These are phyloP conservation scores for Colletotrichum godetiae DNA, from an alignment of 2,329 filamentous ascomycete genomes.

Conservation along the genomic window DNA sequence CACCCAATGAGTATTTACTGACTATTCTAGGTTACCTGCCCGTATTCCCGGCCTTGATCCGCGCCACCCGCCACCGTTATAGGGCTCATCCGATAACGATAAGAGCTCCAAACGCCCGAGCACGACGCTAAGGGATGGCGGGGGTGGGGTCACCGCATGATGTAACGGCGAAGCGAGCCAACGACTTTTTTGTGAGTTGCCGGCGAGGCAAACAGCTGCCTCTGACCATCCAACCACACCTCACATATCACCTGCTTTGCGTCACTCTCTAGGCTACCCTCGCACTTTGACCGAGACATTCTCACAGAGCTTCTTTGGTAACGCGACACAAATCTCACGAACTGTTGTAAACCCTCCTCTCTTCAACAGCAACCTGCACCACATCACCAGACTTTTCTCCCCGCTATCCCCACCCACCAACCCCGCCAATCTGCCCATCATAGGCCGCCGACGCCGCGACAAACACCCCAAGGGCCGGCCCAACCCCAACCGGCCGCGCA, in stretches of 20 bases:
- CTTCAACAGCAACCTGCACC: neutral
- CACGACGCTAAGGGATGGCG: slow-evolving; percentile 7
- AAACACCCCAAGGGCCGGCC: slow-evolving; percentile 47
- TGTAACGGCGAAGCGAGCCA: slow-evolving; percentile 28
- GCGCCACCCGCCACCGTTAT: neutral
- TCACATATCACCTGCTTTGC: neutral
- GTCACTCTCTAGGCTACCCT: neutral
- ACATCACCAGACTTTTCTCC: neutral
- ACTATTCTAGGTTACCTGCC: neutral
- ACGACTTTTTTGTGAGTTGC: slow-evolving; percentile 17
- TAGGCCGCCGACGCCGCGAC: slow-evolving; percentile 52
- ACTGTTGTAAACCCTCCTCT: neutral
- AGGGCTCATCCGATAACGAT: slow-evolving; percentile 18
- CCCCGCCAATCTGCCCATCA: slow-evolving; percentile 41
- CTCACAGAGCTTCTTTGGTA: neutral
- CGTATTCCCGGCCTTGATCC: neutral
- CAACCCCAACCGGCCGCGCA: slow-evolving; percentile 45
- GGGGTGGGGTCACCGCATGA: slow-evolving; percentile 30
- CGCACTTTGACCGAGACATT: neutral
- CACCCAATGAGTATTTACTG: neutral
- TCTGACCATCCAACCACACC: neutral
- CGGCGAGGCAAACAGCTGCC: neutral
- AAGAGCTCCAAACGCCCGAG: slow-evolving; percentile 14
- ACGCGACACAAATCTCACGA: neutral
- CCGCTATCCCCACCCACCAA: neutral